A percentile compares a stretch with the other conserved stretches of the same genome.
These are phyloP conservation scores for Podochytrium sp. DNA, from an alignment of 192 early-diverging fungal species.

Conservation along the genomic window DNA sequence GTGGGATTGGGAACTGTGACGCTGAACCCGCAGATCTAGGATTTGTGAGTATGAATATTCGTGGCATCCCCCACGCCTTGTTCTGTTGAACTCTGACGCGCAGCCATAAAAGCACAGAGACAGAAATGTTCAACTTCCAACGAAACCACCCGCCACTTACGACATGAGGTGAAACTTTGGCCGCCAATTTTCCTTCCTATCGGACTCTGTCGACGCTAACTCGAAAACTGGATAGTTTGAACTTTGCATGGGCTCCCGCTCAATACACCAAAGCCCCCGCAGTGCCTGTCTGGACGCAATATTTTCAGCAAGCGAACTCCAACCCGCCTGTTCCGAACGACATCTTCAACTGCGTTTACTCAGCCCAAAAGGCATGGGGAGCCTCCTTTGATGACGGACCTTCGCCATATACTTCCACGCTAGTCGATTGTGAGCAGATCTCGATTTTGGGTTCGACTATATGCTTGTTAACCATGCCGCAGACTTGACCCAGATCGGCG, in stretches of 20 bases:
- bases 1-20: too few relatives aligned
- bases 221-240: too few relatives aligned
- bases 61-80: too few relatives aligned
- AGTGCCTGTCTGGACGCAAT: neutral
- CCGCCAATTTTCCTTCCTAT: too few relatives aligned
- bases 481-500: neutral
- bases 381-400: conserved; percentile 40
- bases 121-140: too few relatives aligned
- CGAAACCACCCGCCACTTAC: too few relatives aligned
- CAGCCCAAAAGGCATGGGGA: conserved; percentile 29
- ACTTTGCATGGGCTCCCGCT: neutral
- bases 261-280: neutral
- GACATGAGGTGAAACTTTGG: too few relatives aligned
- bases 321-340: neutral
- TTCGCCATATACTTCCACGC: neutral
- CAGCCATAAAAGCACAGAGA: too few relatives aligned
- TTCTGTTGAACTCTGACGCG: too few relatives aligned
- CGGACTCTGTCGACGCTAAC: too few relatives aligned
- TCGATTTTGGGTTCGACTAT: neutral
- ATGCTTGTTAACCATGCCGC: neutral
- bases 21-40: too few relatives aligned
- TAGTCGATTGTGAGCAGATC: conserved; percentile 14
- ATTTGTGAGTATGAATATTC: too few relatives aligned
- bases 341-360: conserved; percentile 18
- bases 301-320: neutral